Evolutionary conservation across 371 early-diverging fungal genomes (phyloP).

Genomic region (Mucor indicus): DNA sequence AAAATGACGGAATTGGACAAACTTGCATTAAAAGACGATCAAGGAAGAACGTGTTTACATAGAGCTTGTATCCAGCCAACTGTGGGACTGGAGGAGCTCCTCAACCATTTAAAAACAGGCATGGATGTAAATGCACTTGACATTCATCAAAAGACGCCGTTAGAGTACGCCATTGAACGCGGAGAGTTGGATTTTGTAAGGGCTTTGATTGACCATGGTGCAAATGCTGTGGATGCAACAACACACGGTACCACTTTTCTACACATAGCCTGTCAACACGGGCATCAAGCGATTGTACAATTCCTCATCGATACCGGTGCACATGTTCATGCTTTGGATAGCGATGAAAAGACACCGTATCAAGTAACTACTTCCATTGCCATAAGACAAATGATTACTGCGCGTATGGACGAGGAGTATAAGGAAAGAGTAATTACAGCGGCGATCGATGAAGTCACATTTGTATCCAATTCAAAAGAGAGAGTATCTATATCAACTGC

Average conservation of each 20-base stretch:
- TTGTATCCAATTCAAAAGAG: slow-evolving; percentile 38
- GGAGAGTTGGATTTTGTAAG: slow-evolving; percentile 64
- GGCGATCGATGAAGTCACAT: slow-evolving; percentile 36
- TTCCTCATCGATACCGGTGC: slow-evolving; percentile 67
- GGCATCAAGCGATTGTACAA: slow-evolving; percentile 60
- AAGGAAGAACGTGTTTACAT: slow-evolving; percentile 34
- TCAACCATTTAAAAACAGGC: slow-evolving; percentile 62
- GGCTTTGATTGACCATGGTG: slow-evolving; percentile 68
- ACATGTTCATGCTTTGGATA: slow-evolving; percentile 51
- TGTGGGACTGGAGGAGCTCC: slow-evolving; percentile 13
- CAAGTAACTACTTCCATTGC: slow-evolving; percentile 42
- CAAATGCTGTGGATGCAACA: slow-evolving; percentile 51
- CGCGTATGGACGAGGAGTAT: slow-evolving; percentile 38
- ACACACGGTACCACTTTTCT: slow-evolving; percentile 61
- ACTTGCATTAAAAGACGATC: slow-evolving; percentile 24
- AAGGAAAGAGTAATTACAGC: slow-evolving; percentile 32
- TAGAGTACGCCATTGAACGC: slow-evolving; percentile 77
- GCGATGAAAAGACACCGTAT: slow-evolving; percentile 51
- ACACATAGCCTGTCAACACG: slow-evolving; percentile 32
- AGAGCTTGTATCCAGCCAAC: slow-evolving; percentile 29
- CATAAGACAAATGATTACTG: slow-evolving; percentile 31
- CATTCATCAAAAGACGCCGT: slow-evolving; percentile 66
- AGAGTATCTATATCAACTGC: slow-evolving; percentile 8
- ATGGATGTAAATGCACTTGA: slow-evolving; percentile 74
- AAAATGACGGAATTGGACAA: slow-evolving; percentile 36